Evolutionary conservation across 2,329 filamentous ascomycete genomes (phyloP).

Genomic region (Penicillium olsonii): DNA sequence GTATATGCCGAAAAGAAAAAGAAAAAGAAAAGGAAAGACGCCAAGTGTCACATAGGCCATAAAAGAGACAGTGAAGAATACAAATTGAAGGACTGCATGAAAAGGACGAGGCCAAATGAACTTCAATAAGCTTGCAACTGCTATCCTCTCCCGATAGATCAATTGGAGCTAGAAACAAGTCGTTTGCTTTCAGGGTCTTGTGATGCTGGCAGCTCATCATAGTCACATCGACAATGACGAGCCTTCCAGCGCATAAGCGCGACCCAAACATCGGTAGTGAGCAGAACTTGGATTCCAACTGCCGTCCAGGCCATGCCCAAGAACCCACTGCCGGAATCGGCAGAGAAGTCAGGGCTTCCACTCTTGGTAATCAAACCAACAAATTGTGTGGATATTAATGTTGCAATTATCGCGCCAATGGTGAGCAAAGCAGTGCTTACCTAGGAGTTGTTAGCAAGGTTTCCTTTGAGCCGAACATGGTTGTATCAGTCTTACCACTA

Average conservation of each 20-base stretch:
- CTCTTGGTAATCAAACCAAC: neutral
- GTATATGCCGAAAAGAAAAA: too few species aligned
- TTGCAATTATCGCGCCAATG: constrained; percentile 3
- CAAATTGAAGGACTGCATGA: too few species aligned
- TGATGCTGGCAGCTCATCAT: neutral
- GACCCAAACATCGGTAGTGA: neutral
- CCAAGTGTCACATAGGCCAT: too few species aligned
- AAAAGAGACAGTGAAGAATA: too few species aligned
- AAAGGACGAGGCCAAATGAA: too few species aligned
- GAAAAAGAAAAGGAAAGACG: too few species aligned
- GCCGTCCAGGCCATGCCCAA: constrained; percentile 8
- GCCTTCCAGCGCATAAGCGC: neutral
- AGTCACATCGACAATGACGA: constrained; percentile 4
- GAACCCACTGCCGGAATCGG: neutral
- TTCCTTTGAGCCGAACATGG: neutral
- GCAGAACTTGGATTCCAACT: neutral
- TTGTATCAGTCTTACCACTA: neutral
- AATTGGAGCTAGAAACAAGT: neutral
- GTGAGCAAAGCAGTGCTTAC: neutral
- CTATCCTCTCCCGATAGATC: too few species aligned
- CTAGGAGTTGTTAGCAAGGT: neutral
- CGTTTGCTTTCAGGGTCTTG: neutral
- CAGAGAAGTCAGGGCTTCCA: constrained; percentile 1
- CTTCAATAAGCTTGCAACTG: too few species aligned
- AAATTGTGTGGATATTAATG: neutral